phyloP scores from a whole-genome alignment of 345 rosid genomes.

The Psidium friedrichsthalianum region DNA sequence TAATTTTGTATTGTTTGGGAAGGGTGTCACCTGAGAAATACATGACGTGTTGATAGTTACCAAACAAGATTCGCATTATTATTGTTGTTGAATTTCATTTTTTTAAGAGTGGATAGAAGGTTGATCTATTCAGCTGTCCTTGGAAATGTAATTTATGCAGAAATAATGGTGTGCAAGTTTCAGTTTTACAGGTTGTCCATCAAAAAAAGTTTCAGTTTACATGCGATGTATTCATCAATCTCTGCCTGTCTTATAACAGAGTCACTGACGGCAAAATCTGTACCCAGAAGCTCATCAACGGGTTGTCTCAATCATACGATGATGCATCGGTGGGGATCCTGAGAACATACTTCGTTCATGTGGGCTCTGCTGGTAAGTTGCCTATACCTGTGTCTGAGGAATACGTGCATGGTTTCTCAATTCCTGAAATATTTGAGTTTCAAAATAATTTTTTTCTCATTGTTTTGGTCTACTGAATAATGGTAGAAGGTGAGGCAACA shows the following conservation, averaged over 20 bases:
- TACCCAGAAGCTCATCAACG: background rate
- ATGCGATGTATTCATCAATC: background rate
- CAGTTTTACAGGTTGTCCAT: too few relatives aligned
- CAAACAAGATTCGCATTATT: background rate
- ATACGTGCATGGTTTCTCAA: background rate
- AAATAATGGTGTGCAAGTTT: background rate
- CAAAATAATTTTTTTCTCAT: background rate
- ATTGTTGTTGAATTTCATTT: background rate
- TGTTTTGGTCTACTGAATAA: background rate
- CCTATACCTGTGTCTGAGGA: background rate
- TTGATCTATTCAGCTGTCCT: background rate
- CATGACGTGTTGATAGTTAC: background rate
- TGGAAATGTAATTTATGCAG: background rate
- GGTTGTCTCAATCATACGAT: background rate
- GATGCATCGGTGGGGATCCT: background rate
- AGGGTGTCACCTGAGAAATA: background rate
- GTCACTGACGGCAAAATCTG: background rate
- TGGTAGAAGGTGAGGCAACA: background rate
- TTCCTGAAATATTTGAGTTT: background rate
- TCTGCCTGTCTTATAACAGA: background rate
- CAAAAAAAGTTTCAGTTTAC: background rate
- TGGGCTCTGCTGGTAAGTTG: background rate
- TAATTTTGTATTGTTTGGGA: background rate
- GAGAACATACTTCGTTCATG: background rate
- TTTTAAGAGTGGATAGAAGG: background rate